A percentile compares a stretch with the other conserved stretches of the same genome.
Conservation (phyloP, 2,329 filamentous ascomycete species). For the Aspergillus phoenicis region DNA sequence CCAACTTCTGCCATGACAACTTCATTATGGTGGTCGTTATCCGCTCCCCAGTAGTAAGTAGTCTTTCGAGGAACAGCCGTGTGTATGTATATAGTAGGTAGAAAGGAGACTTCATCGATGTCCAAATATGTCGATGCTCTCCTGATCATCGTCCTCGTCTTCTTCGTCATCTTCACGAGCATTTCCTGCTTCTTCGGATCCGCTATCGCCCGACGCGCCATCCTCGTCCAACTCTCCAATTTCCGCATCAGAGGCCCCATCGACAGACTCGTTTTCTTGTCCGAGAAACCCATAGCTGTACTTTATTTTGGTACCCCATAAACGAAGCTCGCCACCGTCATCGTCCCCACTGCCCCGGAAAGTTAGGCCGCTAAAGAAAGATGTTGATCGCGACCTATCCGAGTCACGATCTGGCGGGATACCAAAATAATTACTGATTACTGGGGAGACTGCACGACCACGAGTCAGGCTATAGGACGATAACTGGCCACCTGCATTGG, state of each 20-base stretch:
- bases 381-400: conserved; percentile 32
- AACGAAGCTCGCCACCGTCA: conserved; percentile 60
- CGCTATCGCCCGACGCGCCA: conserved; percentile 30
- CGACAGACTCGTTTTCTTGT: conserved; percentile 29
- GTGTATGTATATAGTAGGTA: not conserved
- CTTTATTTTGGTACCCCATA: conserved; percentile 58
- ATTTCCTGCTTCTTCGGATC: conserved; percentile 40
- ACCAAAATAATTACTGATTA: conserved; percentile 51
- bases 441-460: conserved; percentile 45
- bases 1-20: conserved; percentile 13
- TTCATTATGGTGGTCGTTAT: conserved; percentile 6
- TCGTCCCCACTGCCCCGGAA: conserved; percentile 41
- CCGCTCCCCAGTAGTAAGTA: not conserved
- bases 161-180: conserved; percentile 54
- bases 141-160: conserved; percentile 51
- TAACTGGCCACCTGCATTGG: conserved; percentile 27
- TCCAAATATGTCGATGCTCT: conserved; percentile 56
- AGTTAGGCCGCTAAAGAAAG: conserved; percentile 29
- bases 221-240: conserved; percentile 26
- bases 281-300: conserved; percentile 41
- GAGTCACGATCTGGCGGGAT: conserved; percentile 39
- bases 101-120: conserved; percentile 47
- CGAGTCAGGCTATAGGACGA: conserved; percentile 41
- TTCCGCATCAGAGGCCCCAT: conserved; percentile 25
- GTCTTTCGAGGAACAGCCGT: not conserved